Percentiles rank a stretch among this genome's conserved stretches.
phyloP scores from a whole-genome alignment of 129 eudicot species.

The Helianthus tuberosus region DNA sequence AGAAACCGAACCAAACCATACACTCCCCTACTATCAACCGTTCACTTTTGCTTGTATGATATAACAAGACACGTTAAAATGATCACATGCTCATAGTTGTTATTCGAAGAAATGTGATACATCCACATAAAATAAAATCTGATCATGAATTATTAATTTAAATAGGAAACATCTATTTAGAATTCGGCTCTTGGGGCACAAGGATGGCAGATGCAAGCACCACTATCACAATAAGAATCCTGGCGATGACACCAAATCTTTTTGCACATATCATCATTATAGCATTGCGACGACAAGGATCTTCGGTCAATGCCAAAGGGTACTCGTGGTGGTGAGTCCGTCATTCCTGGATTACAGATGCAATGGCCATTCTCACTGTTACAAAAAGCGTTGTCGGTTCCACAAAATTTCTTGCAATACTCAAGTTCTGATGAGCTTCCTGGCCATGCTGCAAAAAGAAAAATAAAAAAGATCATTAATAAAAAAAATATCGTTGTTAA shows the following conservation, averaged over 20 bases:
- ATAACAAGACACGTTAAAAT: background rate
- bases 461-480: no score
- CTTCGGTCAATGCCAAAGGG: conserved; percentile 10
- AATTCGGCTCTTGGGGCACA: background rate
- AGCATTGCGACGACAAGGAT: conserved; percentile 22
- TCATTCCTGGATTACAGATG: background rate
- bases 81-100: background rate
- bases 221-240: conserved; percentile 18
- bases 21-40: background rate
- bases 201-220: conserved; percentile 28
- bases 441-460: conserved; percentile 16
- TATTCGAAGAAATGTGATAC: background rate
- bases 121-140: no score
- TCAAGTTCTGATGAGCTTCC: background rate
- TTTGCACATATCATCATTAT: conserved; percentile 2
- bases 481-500: no score
- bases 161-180: no score
- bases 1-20: no score
- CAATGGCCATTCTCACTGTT: conserved; percentile 5
- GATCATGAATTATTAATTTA: no score
- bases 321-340: background rate
- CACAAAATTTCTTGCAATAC: conserved; percentile 13
- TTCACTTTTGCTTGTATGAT: background rate
- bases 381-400: conserved; percentile 8
- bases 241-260: conserved; percentile 4